Conservation (phyloP, 2,329 filamentous ascomycete genomes). For the Monosporascus ibericus region DNA sequence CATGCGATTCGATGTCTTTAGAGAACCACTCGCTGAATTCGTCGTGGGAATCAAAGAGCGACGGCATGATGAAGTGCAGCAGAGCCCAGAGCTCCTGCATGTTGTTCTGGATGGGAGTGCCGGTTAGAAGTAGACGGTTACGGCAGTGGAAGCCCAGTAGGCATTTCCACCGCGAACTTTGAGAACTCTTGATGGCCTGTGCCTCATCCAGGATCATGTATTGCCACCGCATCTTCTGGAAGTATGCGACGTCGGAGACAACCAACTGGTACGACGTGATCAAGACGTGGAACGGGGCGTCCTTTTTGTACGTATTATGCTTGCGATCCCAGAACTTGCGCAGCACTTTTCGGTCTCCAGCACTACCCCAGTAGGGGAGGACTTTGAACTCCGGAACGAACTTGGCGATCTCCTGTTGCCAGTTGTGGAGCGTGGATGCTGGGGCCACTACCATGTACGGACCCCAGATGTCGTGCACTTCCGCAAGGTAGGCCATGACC, state of each 20-base stretch:
- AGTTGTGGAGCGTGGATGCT: slow-evolving; percentile 95
- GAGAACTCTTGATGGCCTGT: slow-evolving; percentile 96
- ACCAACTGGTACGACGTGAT: slow-evolving; percentile 97
- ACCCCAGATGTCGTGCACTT: slow-evolving; percentile 97
- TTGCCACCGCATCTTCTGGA: slow-evolving; percentile 99
- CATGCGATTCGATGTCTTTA: slow-evolving; percentile 95
- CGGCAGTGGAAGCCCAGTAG: slow-evolving; percentile 90
- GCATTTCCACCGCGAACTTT: slow-evolving; percentile 95
- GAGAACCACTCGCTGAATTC: slow-evolving; percentile 94
- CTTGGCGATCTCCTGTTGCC: slow-evolving; percentile 95
- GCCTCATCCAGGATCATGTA: slow-evolving; percentile 99
- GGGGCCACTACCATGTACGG: slow-evolving; percentile 96
- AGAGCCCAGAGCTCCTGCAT: slow-evolving; percentile 99
- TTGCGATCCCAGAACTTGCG: slow-evolving; percentile 99
- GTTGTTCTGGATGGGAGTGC: slow-evolving; percentile 98
- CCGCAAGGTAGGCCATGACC: slow-evolving; percentile 96
- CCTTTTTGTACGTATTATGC: slow-evolving; percentile 89
- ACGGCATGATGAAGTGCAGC: slow-evolving; percentile 99
- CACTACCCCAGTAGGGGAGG: slow-evolving; percentile 94
- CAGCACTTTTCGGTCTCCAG: slow-evolving; percentile 87
- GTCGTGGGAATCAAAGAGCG: slow-evolving; percentile 88
- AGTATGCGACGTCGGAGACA: slow-evolving; percentile 92
- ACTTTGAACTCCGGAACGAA: slow-evolving; percentile 96
- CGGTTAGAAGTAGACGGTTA: slow-evolving; percentile 87
- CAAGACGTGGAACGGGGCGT: slow-evolving; percentile 91